Evolutionary conservation across 768 basidiomycete genomes (phyloP).

Genomic region (Pholiota microspora): DNA sequence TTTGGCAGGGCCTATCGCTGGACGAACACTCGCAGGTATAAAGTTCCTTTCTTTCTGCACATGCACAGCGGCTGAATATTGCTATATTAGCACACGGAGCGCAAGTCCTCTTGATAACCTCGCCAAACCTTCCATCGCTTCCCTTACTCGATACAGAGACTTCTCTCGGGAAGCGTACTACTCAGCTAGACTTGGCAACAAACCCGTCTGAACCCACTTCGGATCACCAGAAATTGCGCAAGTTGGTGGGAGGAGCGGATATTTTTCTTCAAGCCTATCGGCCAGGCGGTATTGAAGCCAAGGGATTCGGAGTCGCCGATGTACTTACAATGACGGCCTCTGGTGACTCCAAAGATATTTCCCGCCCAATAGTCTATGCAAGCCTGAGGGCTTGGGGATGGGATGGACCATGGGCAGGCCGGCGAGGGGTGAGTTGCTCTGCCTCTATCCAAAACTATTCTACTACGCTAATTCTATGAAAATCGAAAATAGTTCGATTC

Average conservation of each 20-base stretch:
- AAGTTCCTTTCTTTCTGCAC: background rate
- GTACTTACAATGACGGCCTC: conserved; percentile 33
- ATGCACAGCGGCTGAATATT: background rate
- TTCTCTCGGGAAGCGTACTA: conserved; percentile 60
- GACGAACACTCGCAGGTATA: conserved; percentile 47
- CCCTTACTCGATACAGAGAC: conserved; percentile 56
- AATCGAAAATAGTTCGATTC: conserved; percentile 51
- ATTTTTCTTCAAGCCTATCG: conserved; percentile 65
- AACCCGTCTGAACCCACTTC: conserved; percentile 25
- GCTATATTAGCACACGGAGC: conserved; percentile 42
- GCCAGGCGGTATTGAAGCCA: conserved; percentile 44
- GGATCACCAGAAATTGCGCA: conserved; percentile 15
- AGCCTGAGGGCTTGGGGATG: conserved; percentile 56
- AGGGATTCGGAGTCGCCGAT: conserved; percentile 46
- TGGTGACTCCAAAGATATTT: conserved; percentile 34
- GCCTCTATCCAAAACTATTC: background rate
- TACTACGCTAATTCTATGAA: background rate
- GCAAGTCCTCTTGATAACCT: conserved; percentile 54
- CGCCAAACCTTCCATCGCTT: conserved; percentile 49
- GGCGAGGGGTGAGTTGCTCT: conserved; percentile 49
- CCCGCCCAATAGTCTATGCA: conserved; percentile 53
- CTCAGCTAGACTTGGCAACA: conserved; percentile 51
- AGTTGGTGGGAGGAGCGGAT: conserved; percentile 41
- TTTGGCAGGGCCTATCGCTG: conserved; percentile 56
- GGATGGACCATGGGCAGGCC: conserved; percentile 54